A percentile compares a stretch with the other conserved stretches of the same genome.
Conservation (phyloP, 2,329 filamentous ascomycete genomes). For the Dothideomycetes sp. region DNA sequence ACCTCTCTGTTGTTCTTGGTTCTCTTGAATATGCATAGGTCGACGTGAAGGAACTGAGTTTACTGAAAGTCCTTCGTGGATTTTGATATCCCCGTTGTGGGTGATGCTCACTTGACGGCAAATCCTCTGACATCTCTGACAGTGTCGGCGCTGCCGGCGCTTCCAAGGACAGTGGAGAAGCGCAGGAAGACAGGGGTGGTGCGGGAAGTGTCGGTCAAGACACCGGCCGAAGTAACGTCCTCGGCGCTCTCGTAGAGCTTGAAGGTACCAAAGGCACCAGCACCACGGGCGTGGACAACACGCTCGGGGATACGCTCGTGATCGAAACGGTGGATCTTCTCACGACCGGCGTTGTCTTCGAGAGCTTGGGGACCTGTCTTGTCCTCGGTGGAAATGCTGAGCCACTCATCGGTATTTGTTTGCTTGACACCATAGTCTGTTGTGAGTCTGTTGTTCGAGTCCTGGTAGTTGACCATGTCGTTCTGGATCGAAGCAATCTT, state of each 20-base stretch:
- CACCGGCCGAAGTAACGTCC: conserved; percentile 54
- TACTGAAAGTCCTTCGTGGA: no score
- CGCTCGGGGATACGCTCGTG: conserved; percentile 62
- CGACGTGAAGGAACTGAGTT: no score
- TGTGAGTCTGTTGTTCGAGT: conserved; percentile 52
- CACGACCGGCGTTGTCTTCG: conserved; percentile 62
- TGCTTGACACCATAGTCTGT: conserved; percentile 71
- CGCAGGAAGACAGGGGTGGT: conserved; percentile 61
- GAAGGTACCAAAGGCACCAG: conserved; percentile 58
- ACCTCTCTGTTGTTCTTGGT: no score
- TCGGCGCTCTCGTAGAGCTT: conserved; percentile 54
- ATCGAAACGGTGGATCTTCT: conserved; percentile 72
- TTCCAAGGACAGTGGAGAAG: conserved; percentile 71
- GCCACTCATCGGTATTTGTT: conserved; percentile 67
- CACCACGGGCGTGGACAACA: conserved; percentile 58
- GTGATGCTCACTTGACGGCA: conserved; percentile 63
- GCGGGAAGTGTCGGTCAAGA: conserved; percentile 59
- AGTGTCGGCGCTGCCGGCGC: conserved; percentile 67
- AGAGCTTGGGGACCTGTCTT: conserved; percentile 58
- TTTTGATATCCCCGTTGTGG: no score
- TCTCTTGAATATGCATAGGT: no score
- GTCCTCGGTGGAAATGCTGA: conserved; percentile 54
- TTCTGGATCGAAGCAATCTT: conserved; percentile 55
- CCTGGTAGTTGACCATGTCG: conserved; percentile 50
- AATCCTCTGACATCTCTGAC: conserved; percentile 79